Base-by-base conservation (phyloP, 768 basidiomycete genomes). In the Mycena pura region DNA sequence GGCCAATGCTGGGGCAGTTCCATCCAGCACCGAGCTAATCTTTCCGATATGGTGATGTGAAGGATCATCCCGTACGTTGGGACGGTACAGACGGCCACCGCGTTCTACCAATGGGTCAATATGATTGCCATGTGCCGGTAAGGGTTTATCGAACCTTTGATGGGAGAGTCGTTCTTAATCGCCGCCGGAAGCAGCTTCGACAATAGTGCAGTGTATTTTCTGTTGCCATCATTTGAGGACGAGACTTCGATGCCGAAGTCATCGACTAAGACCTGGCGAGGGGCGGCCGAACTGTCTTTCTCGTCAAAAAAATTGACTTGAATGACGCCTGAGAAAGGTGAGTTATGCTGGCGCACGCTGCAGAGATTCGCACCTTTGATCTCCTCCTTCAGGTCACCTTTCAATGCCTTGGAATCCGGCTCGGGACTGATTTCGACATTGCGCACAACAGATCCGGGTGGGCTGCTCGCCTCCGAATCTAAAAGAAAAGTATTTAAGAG, bases 11-110 rank as follows among this genome's bases (percentile, higher is more conserved):
- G 28, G 21, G 6, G 56, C 2, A 11, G 25, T 40, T 0, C 46
- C 54, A n/a, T n/a, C n/a, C n/a, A n/a, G n/a, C n/a, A n/a, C n/a
- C n/a, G n/a, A n/a, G n/a, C n/a, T n/a, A n/a, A 57, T 41, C 21
- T 21, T 57, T 2, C 56, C 56, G 14, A 57, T 8, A 11, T 57
- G 46, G n/a, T 39, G 56, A n/a, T 57, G 44, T 6, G 8, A 11
- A 2, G 46, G 11, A 2, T 45, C 45, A 17, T 31, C 28, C n/a
- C 57, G 40, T 6, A 45, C 44, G 17, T 25, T 25, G 6, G 40
- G 48, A 27, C 57, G 57, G 19, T 59, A 59, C 11, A 59, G 27
- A 8, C 40, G 48, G 1, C 57, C 57, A n/a, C 57, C 49, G 19
- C 21, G 17, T 1, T 28, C 57, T 59, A 41, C 17, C 24, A 14